These are phyloP conservation scores for Penicillium atrosanguineum DNA, from an alignment of 495 filamentous ascomycete genomes.

Conservation along the genomic window DNA sequence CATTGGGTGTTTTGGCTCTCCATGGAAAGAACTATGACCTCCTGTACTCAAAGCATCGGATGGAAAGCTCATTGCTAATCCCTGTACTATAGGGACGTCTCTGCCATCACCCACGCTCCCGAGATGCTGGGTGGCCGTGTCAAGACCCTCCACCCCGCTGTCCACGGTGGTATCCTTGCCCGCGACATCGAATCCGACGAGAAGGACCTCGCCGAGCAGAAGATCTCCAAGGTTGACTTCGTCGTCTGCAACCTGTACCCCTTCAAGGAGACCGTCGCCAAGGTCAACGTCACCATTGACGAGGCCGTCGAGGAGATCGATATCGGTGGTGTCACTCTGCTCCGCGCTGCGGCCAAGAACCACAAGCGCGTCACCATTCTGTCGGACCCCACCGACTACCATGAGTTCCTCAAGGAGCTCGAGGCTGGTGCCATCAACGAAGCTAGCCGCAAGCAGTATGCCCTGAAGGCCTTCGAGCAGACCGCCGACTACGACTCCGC, in stretches of 20 bases:
- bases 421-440: slow-evolving; percentile 82
- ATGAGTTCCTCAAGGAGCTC: slow-evolving; percentile 88
- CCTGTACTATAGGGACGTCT: slow-evolving; percentile 71
- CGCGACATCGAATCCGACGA: slow-evolving; percentile 89
- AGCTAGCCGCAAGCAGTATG: slow-evolving; percentile 77
- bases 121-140: slow-evolving; percentile 96
- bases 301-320: slow-evolving; percentile 99
- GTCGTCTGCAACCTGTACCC: slow-evolving; percentile 98
- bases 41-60: neutral
- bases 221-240: slow-evolving; percentile 96
- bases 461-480: slow-evolving; percentile 96
- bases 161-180: slow-evolving; percentile 92
- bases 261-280: slow-evolving; percentile 95
- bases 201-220: slow-evolving; percentile 94
- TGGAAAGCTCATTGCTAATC: slow-evolving; percentile 8
- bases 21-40: neutral
- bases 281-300: slow-evolving; percentile 91
- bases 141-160: slow-evolving; percentile 94
- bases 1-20: neutral
- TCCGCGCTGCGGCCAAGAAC: slow-evolving; percentile 97
- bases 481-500: slow-evolving; percentile 96
- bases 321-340: slow-evolving; percentile 94
- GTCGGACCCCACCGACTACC: slow-evolving; percentile 88
- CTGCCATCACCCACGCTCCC: slow-evolving; percentile 95
- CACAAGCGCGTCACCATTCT: slow-evolving; percentile 92